Percentiles rank a stretch among this genome's conserved stretches.
Evolutionary conservation across 202 grass and related monocot species (phyloP).

Genomic region (Carex sylvatica): DNA sequence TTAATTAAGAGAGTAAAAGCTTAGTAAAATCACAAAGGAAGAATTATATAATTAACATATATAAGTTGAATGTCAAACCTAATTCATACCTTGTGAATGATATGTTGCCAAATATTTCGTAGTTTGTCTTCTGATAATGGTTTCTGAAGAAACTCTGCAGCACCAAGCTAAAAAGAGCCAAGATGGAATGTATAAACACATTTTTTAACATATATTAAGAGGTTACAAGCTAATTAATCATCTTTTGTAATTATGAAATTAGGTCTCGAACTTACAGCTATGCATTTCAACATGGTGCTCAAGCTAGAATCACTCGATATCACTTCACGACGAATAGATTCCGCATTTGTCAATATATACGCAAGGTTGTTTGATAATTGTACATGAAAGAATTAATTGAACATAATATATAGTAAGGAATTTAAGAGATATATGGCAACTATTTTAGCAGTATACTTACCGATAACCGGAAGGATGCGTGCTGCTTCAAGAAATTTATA

Average conservation of each 20-base stretch:
- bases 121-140: conserved; percentile 52
- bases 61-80: background rate
- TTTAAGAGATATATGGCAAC: background rate
- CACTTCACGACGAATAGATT: conserved; percentile 16
- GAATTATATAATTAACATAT: background rate
- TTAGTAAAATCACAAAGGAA: background rate
- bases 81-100: conserved; percentile 45
- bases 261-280: conserved; percentile 35
- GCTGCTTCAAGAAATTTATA: conserved; percentile 39
- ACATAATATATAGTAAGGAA: background rate
- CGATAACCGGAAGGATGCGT: conserved; percentile 18
- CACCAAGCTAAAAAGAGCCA: conserved; percentile 39
- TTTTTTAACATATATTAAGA: conserved; percentile 2
- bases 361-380: conserved; percentile 2
- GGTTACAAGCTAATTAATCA: background rate
- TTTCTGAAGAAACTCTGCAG: conserved; percentile 48
- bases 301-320: conserved; percentile 39
- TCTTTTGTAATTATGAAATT: background rate
- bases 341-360: background rate
- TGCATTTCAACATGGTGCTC: conserved; percentile 50
- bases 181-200: background rate
- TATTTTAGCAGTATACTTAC: background rate
- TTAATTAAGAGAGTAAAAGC: conserved; percentile 20
- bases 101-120: conserved; percentile 51
- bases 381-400: background rate